A percentile compares a stretch with the other conserved stretches of the same genome.
phyloP scores from a whole-genome alignment of 768 basidiomycete genomes.

The Pisolithus sp. region DNA sequence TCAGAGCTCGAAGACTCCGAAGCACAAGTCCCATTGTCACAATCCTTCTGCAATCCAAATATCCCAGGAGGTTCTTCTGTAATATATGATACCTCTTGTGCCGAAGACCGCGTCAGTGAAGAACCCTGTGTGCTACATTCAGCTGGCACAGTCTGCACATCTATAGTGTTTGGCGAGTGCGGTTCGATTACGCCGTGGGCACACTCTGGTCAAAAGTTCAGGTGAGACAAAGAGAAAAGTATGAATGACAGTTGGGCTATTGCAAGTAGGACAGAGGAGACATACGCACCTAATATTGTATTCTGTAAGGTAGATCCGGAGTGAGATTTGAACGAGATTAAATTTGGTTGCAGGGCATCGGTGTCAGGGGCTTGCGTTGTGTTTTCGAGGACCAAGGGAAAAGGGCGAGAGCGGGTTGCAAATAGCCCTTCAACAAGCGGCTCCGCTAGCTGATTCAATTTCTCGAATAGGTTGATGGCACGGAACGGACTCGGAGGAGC shows the following conservation, averaged over 20 bases:
- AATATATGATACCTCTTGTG: neutral
- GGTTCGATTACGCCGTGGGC: neutral
- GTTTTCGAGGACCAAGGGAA: constrained; percentile 1
- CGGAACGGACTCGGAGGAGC: constrained; percentile 28
- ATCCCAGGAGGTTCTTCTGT: neutral
- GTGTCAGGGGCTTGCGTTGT: neutral
- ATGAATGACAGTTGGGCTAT: constrained; percentile 9
- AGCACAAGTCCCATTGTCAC: neutral
- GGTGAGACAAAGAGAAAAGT: constrained; percentile 20
- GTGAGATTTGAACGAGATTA: constrained; percentile 40
- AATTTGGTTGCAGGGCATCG: constrained; percentile 21
- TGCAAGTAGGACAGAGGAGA: constrained; percentile 7
- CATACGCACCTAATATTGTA: constrained; percentile 1
- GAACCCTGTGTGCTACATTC: neutral
- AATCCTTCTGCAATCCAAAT: neutral
- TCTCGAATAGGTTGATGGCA: constrained; percentile 25
- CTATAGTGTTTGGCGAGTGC: neutral
- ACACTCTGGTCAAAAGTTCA: constrained; percentile 6
- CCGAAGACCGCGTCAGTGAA: neutral
- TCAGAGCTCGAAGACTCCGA: neutral
- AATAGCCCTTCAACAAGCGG: constrained; percentile 2
- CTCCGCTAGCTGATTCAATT: constrained; percentile 14
- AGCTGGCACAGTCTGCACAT: neutral
- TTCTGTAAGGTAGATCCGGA: constrained; percentile 19
- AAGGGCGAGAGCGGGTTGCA: neutral